Evolutionary conservation across 192 early-diverging fungal species (phyloP).

Genomic region (Allomyces arbusculus): DNA sequence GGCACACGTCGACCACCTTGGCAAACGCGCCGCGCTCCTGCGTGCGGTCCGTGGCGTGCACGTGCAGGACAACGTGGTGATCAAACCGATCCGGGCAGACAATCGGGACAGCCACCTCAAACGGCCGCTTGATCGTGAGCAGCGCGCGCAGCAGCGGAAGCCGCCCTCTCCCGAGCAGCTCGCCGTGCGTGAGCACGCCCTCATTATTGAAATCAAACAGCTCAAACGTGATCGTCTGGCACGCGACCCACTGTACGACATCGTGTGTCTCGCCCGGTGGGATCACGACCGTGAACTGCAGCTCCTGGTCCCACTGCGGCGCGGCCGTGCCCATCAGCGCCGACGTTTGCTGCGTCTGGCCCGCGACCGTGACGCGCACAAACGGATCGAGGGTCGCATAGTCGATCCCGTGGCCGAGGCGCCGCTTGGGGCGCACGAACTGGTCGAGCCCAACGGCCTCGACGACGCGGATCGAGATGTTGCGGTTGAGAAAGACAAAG

Average conservation of each 20-base stretch:
- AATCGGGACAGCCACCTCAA: conserved; percentile 10
- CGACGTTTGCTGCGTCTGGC: conserved; percentile 5
- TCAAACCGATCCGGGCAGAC: conserved; percentile 5
- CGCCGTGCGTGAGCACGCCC: conserved; percentile 4
- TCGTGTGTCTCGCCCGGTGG: conserved; percentile 20
- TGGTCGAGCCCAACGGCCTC: not conserved
- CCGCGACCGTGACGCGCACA: conserved; percentile 3
- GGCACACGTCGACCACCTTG: conserved; percentile 16
- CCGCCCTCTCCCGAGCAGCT: conserved; percentile 7
- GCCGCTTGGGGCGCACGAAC: conserved; percentile 9
- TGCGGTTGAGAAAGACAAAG: not conserved
- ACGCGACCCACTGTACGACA: conserved; percentile 18
- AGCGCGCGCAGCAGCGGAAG: conserved; percentile 17
- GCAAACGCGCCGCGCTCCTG: conserved; percentile 17
- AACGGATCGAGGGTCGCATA: conserved; percentile 12
- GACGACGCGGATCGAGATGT: not conserved
- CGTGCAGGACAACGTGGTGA: conserved; percentile 6
- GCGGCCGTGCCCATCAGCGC: conserved; percentile 6
- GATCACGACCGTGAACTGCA: conserved; percentile 14
- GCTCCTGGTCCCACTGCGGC: conserved; percentile 18
- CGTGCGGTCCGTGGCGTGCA: conserved; percentile 15
- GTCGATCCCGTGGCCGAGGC: conserved; percentile 7
- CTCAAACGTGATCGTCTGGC: conserved; percentile 12
- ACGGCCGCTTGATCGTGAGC: conserved; percentile 11
- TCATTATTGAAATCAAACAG: conserved; percentile 11